These are phyloP conservation scores for Athelia psychrophila DNA, from an alignment of 1,284 basidiomycete genomes.

Conservation along the genomic window DNA sequence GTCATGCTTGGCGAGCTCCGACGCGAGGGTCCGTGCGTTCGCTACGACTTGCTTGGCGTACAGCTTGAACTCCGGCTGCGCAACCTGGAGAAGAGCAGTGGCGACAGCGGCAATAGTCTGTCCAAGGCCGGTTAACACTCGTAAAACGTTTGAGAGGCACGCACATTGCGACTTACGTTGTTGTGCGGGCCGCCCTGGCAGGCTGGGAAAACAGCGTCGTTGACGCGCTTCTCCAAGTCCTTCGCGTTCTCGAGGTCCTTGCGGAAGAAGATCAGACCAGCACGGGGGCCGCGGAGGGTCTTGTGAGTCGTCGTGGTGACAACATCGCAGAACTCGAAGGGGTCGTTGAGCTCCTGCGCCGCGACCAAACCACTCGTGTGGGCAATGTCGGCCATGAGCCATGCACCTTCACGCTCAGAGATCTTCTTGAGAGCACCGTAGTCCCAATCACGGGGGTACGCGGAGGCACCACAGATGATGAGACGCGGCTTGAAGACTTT, in stretches of 20 bases:
- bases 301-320: slow-evolving; percentile 99
- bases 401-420: slow-evolving; percentile 88
- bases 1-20: slow-evolving; percentile 69
- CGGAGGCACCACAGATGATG: slow-evolving; percentile 97
- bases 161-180: slow-evolving; percentile 74
- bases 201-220: slow-evolving; percentile 99
- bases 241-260: slow-evolving; percentile 81
- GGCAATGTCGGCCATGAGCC: slow-evolving; percentile 95
- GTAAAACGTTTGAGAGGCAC: slow-evolving; percentile 2
- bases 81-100: slow-evolving; percentile 92
- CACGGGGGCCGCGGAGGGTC: slow-evolving; percentile 97
- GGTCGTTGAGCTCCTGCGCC: slow-evolving; percentile 88
- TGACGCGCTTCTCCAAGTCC: slow-evolving; percentile 94
- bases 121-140: slow-evolving; percentile 6
- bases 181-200: slow-evolving; percentile 99
- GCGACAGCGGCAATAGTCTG: slow-evolving; percentile 96
- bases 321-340: slow-evolving; percentile 97
- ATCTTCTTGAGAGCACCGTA: slow-evolving; percentile 82
- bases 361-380: slow-evolving; percentile 97
- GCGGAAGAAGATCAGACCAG: slow-evolving; percentile 98
- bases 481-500: slow-evolving; percentile 96
- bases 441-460: slow-evolving; percentile 99
- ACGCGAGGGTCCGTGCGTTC: slow-evolving; percentile 80
- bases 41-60: slow-evolving; percentile 96
- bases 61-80: slow-evolving; percentile 86